Percentiles rank a stretch among this genome's conserved stretches.
Evolutionary conservation across 1,139 yeast genomes (phyloP).

Genomic region (Diutina neorugosa): DNA sequence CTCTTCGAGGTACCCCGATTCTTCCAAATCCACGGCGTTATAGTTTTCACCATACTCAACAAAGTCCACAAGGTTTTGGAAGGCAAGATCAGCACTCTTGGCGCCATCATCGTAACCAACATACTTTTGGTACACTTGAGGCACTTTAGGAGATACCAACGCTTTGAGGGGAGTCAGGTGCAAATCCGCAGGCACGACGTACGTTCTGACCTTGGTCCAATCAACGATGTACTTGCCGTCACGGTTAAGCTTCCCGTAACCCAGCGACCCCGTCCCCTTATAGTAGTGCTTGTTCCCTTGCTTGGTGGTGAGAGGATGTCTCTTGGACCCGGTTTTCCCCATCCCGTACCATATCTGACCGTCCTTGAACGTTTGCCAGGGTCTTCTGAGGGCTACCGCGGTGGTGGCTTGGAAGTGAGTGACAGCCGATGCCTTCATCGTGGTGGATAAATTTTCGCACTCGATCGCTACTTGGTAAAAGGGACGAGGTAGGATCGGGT

Average conservation of each 20-base stretch:
- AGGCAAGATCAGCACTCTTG: constrained; percentile 61
- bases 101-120: constrained; percentile 64
- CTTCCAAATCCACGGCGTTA: constrained; percentile 26
- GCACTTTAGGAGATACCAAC: constrained; percentile 57
- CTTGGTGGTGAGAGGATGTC: constrained; percentile 80
- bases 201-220: constrained; percentile 84
- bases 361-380: constrained; percentile 80
- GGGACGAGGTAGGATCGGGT: too few relatives aligned
- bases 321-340: constrained; percentile 67
- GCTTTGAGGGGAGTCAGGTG: constrained; percentile 46
- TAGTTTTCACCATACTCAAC: constrained; percentile 57
- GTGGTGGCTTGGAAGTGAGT: constrained; percentile 44
- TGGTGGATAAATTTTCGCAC: neutral
- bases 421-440: constrained; percentile 44
- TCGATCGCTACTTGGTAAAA: neutral
- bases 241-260: constrained; percentile 71
- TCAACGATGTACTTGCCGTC: constrained; percentile 67
- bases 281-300: constrained; percentile 91
- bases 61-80: constrained; percentile 63
- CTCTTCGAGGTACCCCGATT: constrained; percentile 26
- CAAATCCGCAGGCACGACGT: constrained; percentile 61
- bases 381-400: constrained; percentile 49
- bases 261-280: constrained; percentile 93
- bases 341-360: constrained; percentile 78
- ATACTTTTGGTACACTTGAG: constrained; percentile 56